Evolutionary conservation across 306 rosid genomes (phyloP), one percentile per base, ranked within the genome.

Genomic region (Cicer bijugum): DNA sequence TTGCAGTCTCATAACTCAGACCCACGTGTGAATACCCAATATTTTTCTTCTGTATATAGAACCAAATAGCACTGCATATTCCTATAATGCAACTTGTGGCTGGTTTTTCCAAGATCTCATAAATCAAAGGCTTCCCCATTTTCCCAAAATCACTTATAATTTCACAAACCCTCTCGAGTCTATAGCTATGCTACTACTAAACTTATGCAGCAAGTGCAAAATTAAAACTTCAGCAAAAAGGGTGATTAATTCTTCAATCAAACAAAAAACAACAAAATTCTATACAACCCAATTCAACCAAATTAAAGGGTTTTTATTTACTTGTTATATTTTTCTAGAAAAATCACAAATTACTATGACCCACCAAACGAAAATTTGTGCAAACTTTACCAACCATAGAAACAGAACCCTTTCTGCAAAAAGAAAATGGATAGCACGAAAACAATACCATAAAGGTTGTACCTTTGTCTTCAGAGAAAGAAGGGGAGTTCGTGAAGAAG

Each of bases 11-110:
- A 73, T 94, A 94, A 84, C 96, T 91, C 87, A 94, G 63, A 14
- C 98, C 97, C 58, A 94, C 98, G 42, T 94, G 97, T 10, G 98
- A 88, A 80, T 94, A 94, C 65, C 98, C 98, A 59, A 94, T 88
- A 71, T 85, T 86, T 57, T 89, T 94, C 88, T 88, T 94, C 89
- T 91, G 97, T 44, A 94, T 88, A 80, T 85, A 91, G 73, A 89
- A 89, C 98, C 98, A 94, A 75, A 94, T 87, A 11, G 86, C 91
- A 84, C 90, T 68, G 82, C 97, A 94, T 79, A 91, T 56, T 33
- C 96, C 98, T 76, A 91, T 94, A 15, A 94, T 70, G 47, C 85
- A 85, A 86, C 96, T 89, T 0, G 99, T 91, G 38, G 91, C 91
- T 50, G 99, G 97, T 75, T 94, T 94, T 55, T 94, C 97, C 79